phyloP scores from a whole-genome alignment of 2,329 filamentous ascomycete species.

The Ilyonectria robusta region DNA sequence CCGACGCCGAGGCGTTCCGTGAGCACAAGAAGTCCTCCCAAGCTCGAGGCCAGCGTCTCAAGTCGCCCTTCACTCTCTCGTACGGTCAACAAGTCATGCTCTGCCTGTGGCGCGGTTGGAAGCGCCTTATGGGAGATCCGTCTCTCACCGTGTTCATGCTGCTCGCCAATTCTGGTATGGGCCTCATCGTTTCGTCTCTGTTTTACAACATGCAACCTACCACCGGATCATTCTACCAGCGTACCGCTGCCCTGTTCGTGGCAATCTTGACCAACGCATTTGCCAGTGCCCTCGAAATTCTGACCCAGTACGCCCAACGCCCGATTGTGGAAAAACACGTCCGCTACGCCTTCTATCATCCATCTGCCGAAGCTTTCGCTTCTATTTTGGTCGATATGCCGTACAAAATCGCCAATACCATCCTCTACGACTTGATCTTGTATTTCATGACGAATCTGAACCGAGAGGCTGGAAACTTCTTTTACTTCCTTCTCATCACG shows the following conservation, averaged over 20 bases:
- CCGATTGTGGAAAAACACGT: constrained; percentile 57
- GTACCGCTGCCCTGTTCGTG: constrained; percentile 67
- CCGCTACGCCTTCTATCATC: constrained; percentile 58
- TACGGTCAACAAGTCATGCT: constrained; percentile 25
- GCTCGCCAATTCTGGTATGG: constrained; percentile 14
- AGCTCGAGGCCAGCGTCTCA: constrained; percentile 21
- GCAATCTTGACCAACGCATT: constrained; percentile 68
- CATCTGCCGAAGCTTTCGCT: constrained; percentile 53
- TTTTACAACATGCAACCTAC: constrained; percentile 21
- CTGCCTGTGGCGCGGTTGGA: constrained; percentile 26
- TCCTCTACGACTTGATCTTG: constrained; percentile 61
- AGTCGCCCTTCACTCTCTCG: constrained; percentile 28
- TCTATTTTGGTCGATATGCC: constrained; percentile 60
- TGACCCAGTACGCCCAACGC: constrained; percentile 56
- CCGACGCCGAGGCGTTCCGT: constrained; percentile 24
- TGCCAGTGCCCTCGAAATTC: constrained; percentile 53
- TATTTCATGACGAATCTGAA: constrained; percentile 65
- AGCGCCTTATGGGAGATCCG: constrained; percentile 17
- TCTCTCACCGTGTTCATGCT: constrained; percentile 21
- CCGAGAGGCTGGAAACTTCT: constrained; percentile 61
- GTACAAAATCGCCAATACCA: constrained; percentile 56
- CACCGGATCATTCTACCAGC: constrained; percentile 30
- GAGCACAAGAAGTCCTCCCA: constrained; percentile 24
- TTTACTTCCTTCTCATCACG: constrained; percentile 61
- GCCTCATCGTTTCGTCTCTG: constrained; percentile 20